Conservation (phyloP, 108 stramenopile genomes). For the Skeletonema tropicum region DNA sequence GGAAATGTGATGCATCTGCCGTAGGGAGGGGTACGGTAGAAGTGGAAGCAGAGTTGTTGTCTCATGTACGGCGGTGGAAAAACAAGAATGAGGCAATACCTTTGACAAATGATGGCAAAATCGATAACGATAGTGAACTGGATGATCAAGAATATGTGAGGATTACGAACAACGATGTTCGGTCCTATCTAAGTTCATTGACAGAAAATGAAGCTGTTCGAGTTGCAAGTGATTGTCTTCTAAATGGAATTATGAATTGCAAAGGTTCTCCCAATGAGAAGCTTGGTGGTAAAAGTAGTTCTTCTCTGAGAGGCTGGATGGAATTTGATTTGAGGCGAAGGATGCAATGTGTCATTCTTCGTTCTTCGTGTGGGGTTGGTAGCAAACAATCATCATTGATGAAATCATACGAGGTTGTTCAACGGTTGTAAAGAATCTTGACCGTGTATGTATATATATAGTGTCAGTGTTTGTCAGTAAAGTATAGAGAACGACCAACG, state of each 20-base stretch:
- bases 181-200: conserved; percentile 34
- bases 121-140: no score
- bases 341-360: neutral
- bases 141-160: neutral
- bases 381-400: no score
- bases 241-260: conserved; percentile 38
- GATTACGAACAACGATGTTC: conserved; percentile 29
- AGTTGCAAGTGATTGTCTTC: conserved; percentile 43
- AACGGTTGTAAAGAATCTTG: no score
- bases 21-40: conserved; percentile 56
- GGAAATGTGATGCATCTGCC: conserved; percentile 68
- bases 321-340: neutral
- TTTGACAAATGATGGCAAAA: no score
- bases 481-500: no score
- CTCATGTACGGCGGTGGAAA: conserved; percentile 22
- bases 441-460: no score
- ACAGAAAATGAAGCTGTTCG: conserved; percentile 33
- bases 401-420: no score
- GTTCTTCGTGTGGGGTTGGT: neutral
- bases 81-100: neutral
- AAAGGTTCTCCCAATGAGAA: neutral
- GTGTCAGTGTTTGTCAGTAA: no score
- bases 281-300: neutral
- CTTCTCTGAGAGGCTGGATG: neutral
- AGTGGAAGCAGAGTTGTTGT: conserved; percentile 52